Evolutionary conservation across 805 yeast species (phyloP).

Genomic region (Zygosaccharomyces siamensis): DNA sequence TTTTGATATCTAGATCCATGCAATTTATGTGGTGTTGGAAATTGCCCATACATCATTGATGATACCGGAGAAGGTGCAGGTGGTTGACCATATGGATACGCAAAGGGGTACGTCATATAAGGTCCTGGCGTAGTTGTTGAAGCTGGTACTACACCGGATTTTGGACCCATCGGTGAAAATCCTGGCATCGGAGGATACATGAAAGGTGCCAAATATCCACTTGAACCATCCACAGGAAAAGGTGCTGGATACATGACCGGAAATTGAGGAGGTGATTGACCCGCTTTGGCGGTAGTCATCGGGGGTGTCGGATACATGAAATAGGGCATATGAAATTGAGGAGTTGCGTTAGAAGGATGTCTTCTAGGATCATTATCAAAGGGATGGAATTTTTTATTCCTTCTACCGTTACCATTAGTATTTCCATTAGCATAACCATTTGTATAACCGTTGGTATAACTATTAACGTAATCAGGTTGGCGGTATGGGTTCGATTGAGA

Average conservation of each 20-base stretch:
- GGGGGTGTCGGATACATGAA: slow-evolving; percentile 15
- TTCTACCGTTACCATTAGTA: slow-evolving; percentile 4
- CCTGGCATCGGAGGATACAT: slow-evolving; percentile 12
- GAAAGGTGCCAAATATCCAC: slow-evolving; percentile 8
- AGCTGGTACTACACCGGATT: background rate
- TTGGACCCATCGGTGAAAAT: background rate
- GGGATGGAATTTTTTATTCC: background rate
- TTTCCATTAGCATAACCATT: slow-evolving; percentile 2
- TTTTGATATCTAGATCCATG: slow-evolving; percentile 1
- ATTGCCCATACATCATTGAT: slow-evolving; percentile 2
- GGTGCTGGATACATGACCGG: slow-evolving; percentile 12
- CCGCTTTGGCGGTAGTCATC: slow-evolving; percentile 4
- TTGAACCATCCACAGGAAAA: slow-evolving; percentile 12
- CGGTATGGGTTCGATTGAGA: slow-evolving; percentile 9
- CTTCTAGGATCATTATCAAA: slow-evolving; percentile 11
- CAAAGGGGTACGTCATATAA: slow-evolving; percentile 7
- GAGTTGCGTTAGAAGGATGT: slow-evolving; percentile 3
- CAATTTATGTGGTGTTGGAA: background rate
- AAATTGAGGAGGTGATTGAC: slow-evolving; percentile 2
- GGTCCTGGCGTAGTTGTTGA: slow-evolving; percentile 6
- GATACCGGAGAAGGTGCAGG: background rate
- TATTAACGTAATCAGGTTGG: slow-evolving; percentile 1
- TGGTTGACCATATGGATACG: slow-evolving; percentile 5
- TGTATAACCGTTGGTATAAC: slow-evolving; percentile 2
- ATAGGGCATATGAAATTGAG: slow-evolving; percentile 13